A percentile compares a stretch with the other conserved stretches of the same genome.
phyloP scores from a whole-genome alignment of 2,329 filamentous ascomycete genomes.

The Zelopaecilomyces penicillatus region DNA sequence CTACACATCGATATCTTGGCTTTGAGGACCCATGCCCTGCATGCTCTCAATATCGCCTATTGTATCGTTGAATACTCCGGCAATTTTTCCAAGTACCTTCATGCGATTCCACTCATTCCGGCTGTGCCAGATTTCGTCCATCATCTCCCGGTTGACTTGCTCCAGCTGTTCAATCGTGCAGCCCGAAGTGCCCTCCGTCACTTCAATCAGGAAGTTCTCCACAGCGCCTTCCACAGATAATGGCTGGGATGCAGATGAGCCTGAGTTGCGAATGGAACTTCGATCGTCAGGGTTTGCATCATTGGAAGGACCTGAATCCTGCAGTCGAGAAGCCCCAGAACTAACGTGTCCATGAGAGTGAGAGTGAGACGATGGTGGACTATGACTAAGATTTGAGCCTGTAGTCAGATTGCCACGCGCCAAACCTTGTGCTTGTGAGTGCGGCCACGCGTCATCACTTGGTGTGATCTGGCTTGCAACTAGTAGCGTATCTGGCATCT shows the following conservation, averaged over 20 bases:
- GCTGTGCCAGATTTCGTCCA: slow-evolving; percentile 80
- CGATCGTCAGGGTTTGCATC: slow-evolving; percentile 27
- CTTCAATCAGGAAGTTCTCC: slow-evolving; percentile 48
- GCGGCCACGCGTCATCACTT: slow-evolving; percentile 46
- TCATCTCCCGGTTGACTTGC: slow-evolving; percentile 82
- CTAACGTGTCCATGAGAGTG: not conserved
- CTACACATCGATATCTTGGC: slow-evolving; percentile 24
- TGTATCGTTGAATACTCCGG: slow-evolving; percentile 65
- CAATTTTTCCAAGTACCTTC: slow-evolving; percentile 56
- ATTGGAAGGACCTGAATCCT: slow-evolving; percentile 22
- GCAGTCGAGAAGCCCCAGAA: slow-evolving; percentile 6
- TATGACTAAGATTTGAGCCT: slow-evolving; percentile 21
- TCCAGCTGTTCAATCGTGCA: slow-evolving; percentile 90
- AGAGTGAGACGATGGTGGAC: slow-evolving; percentile 31
- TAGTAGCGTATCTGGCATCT: slow-evolving; percentile 48
- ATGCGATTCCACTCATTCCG: slow-evolving; percentile 78
- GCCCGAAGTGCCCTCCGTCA: slow-evolving; percentile 62
- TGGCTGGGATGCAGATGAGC: slow-evolving; percentile 35
- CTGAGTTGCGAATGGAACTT: slow-evolving; percentile 20
- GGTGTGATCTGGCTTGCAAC: slow-evolving; percentile 38
- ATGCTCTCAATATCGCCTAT: slow-evolving; percentile 58
- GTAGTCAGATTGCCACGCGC: slow-evolving; percentile 27
- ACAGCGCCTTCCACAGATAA: slow-evolving; percentile 42
- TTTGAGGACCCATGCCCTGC: slow-evolving; percentile 36
- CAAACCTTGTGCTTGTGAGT: slow-evolving; percentile 50